Base-by-base conservation (phyloP, 2,329 filamentous ascomycete species). In the Aspergillus flavus region DNA sequence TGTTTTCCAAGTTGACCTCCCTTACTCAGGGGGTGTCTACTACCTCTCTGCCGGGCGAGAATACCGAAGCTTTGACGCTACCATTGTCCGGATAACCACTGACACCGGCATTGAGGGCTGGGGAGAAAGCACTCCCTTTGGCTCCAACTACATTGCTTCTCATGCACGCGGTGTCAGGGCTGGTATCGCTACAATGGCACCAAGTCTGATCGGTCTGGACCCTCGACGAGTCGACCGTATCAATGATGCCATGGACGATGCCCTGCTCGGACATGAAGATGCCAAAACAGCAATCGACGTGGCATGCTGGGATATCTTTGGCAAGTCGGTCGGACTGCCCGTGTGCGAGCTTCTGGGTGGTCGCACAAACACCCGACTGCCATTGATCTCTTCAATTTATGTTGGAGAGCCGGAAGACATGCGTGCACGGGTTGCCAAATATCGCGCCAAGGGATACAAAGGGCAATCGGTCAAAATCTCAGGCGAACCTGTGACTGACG, bases 71-170 rank as follows among this genome's bases (percentile, higher is more conserved):
- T 73, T 73, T 39, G 67, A 72, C 58, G 66, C 69, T n/a, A 71
- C 68, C 12, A 64, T 74, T 43, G 70, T 73, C 28, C 71, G 71
- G 16, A 69, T 72, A 30, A 70, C 66, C 2, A 68, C 65, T 6
- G n/a, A 64, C 4, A 68, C 58, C 41, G 70, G 69, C 1, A 46
- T 72, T 21, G 67, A 68, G 55, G 72, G 69, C 50, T 73, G 70
- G 71, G 69, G 70, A 6, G 72, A 73, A 61, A 73, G 67, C 57
- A 72, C 69, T 5, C 71, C 62, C 53, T 73, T 69, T 61, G 71
- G 56, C 36, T 67, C 64, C 10, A 64, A 45, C 26, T 73, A 68
- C 53, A 56, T 72, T 21, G 66, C 72, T 19, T 57, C 69, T 3
- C 70, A 73, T 58, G 66, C 68, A 0, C 66, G 62, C 6, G 71